Conservation (phyloP, 805 yeast genomes). For the Lipomyces mesembrius region DNA sequence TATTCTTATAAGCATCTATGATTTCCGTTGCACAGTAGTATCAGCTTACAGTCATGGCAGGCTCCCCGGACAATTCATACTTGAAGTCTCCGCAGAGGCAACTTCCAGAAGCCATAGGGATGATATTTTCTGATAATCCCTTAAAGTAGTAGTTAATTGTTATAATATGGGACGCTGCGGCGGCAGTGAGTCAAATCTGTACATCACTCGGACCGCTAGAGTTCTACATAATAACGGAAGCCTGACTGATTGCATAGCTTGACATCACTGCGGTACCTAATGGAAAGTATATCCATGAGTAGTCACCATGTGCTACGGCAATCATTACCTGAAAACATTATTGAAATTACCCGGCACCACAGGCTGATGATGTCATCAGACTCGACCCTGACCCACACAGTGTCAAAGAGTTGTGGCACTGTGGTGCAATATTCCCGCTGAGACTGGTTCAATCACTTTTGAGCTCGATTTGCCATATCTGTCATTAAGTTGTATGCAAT, state of each 20-base stretch:
- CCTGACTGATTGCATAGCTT: neutral
- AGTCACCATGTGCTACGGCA: conserved; percentile 3
- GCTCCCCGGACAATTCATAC: neutral
- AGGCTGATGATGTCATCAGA: too few species aligned
- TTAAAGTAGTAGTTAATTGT: neutral
- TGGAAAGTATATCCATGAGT: neutral
- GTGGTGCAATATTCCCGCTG: too few species aligned
- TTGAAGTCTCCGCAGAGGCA: neutral
- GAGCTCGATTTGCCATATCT: too few species aligned
- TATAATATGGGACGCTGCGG: neutral
- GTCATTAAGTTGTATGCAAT: too few species aligned
- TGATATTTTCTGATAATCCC: neutral
- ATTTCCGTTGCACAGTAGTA: neutral
- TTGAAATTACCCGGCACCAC: too few species aligned
- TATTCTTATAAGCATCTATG: neutral
- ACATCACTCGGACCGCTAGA: neutral
- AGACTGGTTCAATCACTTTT: too few species aligned
- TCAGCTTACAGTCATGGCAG: neutral
- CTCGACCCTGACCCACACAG: too few species aligned
- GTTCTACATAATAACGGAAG: neutral
- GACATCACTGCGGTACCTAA: conserved; percentile 1
- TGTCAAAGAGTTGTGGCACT: too few species aligned
- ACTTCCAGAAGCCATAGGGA: neutral
- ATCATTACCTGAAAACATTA: neutral
- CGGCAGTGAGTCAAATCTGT: neutral